Base-by-base conservation (phyloP, 2,329 filamentous ascomycete genomes). In the Claviceps sp. region DNA sequence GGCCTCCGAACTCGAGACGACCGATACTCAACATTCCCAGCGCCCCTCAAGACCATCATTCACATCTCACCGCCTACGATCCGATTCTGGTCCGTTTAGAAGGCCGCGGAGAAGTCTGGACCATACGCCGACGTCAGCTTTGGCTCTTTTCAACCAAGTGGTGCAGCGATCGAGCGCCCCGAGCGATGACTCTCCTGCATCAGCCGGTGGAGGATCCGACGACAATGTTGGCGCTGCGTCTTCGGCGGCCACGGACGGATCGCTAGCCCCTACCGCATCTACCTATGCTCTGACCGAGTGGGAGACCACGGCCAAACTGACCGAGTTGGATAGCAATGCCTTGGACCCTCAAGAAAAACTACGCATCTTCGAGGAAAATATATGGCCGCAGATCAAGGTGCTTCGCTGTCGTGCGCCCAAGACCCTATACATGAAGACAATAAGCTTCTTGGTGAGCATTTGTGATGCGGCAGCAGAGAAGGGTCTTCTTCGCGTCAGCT, bases 111-210 rank as follows among this genome's bases (percentile, higher is more conserved):
- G 17, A 2, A 58, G 49, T 10, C 10, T 47, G 5, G 37, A 54
- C 0, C 51, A 59, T 26, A 62, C 62, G 8, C 53, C 62, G 39
- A 62, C 62, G 8, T 53, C 62, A 4, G 62, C 65, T 26, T 44
- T 68, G 40, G 65, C 62, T 1, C 54, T 68, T 16, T 69, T 68
- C 61, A 65, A 67, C 46, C 63, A 68, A 13, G 65, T 68, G n/a
- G 64, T 68, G 49, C 61, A 58, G 14, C 49, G 47, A 46, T 19
- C 51, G 16, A 51, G 48, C 17, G 38, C 41, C 37, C 13, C 39
- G 17, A 14, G 14, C n/a, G 44, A 22, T 13, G n/a, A 24, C 43
- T 37, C 37, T 24, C 19, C 42, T 19, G 17, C 26, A 4, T 30
- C 52, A 48, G 8, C 47, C 22, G 10, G 19, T 26, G 38, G 24